These are phyloP conservation scores for Oldenlandia corymbosa DNA, from an alignment of 257 asterid genomes.

Conservation along the genomic window DNA sequence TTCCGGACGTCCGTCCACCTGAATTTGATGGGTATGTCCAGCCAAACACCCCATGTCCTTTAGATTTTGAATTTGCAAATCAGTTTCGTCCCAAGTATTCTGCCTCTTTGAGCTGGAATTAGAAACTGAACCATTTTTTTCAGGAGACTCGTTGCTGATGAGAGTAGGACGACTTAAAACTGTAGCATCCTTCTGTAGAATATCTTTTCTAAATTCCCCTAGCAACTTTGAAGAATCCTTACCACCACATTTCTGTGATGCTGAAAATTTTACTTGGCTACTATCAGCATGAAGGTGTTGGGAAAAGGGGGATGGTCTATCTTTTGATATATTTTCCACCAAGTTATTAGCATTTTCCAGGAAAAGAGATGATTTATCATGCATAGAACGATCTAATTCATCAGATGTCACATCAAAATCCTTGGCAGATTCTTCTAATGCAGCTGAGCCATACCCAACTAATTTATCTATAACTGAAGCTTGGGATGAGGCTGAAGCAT, in stretches of 20 bases:
- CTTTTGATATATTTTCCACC: slow-evolving; percentile 19
- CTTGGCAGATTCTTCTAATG: slow-evolving; percentile 21
- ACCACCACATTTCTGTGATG: slow-evolving; percentile 7
- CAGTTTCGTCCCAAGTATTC: slow-evolving; percentile 24
- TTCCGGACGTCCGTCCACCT: slow-evolving; percentile 14
- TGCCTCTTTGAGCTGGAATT: slow-evolving; percentile 20
- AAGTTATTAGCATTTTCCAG: slow-evolving; percentile 23
- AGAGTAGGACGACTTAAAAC: slow-evolving; percentile 15
- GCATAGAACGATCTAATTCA: slow-evolving; percentile 18
- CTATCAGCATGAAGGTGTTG: slow-evolving; percentile 11
- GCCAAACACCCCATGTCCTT: slow-evolving; percentile 14
- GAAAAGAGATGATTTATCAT: slow-evolving; percentile 27
- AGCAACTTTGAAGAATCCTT: slow-evolving; percentile 10
- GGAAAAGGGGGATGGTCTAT: slow-evolving; percentile 15
- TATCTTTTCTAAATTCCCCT: slow-evolving; percentile 16
- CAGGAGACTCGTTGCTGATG: not conserved
- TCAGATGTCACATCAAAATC: slow-evolving; percentile 25
- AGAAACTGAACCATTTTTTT: slow-evolving; percentile 1
- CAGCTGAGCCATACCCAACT: slow-evolving; percentile 25
- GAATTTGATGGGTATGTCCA: slow-evolving; percentile 18
- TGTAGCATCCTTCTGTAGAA: slow-evolving; percentile 11
- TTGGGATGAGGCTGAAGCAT: slow-evolving; percentile 22
- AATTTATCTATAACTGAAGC: slow-evolving; percentile 26
- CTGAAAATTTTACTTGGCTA: slow-evolving; percentile 13
- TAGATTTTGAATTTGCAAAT: slow-evolving; percentile 23